Conservation (phyloP, 2,329 filamentous ascomycete species). For the Keithomyces neogunnii region DNA sequence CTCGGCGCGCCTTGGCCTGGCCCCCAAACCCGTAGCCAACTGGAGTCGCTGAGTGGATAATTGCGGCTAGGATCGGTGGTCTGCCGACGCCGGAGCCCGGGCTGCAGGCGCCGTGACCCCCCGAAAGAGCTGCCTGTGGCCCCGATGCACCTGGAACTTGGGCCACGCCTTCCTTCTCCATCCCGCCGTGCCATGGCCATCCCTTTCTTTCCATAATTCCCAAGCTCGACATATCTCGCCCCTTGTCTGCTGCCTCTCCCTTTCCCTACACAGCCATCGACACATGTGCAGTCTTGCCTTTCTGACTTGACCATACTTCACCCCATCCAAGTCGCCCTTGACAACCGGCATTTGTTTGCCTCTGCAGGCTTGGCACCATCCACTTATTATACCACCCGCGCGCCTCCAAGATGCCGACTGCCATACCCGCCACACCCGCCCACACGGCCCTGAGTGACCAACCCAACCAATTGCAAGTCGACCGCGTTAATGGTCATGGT, state of each 20-base stretch:
- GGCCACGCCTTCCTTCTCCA: not conserved
- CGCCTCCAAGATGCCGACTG: slow-evolving; percentile 4
- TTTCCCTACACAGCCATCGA: too few species aligned
- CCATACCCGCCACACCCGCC: not conserved
- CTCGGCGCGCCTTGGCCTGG: not conserved
- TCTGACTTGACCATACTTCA: too few species aligned
- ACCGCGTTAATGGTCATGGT: slow-evolving; percentile 11
- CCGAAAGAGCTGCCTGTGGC: not conserved
- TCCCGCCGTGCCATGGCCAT: not conserved
- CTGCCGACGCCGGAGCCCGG: slow-evolving; percentile 7
- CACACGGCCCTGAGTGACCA: not conserved
- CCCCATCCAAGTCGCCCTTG: too few species aligned
- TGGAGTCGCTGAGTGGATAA: not conserved
- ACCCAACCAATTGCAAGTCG: slow-evolving; percentile 9
- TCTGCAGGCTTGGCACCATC: too few species aligned
- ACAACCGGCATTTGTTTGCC: too few species aligned
- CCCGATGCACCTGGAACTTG: not conserved
- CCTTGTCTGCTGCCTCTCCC: too few species aligned
- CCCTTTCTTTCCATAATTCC: not conserved
- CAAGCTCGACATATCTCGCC: not conserved
- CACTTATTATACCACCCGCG: not conserved
- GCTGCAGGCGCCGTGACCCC: not conserved
- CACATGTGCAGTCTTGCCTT: too few species aligned
- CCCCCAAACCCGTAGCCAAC: not conserved
- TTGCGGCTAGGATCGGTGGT: slow-evolving; percentile 8